phyloP scores from a whole-genome alignment of 2,329 filamentous ascomycete species.

The Magnaporthiopsis rhizophila region DNA sequence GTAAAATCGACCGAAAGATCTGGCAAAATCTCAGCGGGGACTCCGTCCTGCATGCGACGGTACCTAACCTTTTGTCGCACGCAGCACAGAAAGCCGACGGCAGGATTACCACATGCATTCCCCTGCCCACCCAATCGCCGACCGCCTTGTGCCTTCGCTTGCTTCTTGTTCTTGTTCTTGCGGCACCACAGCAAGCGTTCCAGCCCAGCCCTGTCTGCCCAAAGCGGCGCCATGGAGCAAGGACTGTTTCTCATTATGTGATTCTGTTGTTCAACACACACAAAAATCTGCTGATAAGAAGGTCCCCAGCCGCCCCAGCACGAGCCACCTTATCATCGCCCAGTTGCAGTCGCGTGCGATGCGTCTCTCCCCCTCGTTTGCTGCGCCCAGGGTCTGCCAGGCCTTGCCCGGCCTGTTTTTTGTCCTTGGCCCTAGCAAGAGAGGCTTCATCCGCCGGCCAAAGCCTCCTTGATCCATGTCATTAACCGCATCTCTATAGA shows the following conservation, averaged over 20 bases:
- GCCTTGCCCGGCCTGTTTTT: not conserved
- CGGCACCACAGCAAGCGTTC: not conserved
- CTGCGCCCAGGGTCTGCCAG: not conserved
- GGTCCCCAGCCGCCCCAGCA: not conserved
- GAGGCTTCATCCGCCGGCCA: not conserved
- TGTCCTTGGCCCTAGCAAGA: not conserved
- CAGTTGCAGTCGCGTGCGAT: conserved; percentile 3
- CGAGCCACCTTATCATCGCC: conserved; percentile 1
- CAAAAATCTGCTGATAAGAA: not conserved
- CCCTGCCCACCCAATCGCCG: not conserved
- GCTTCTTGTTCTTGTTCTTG: not conserved
- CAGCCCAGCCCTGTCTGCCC: no score
- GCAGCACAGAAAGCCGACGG: not conserved
- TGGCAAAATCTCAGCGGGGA: not conserved
- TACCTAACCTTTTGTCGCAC: not conserved
- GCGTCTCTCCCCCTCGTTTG: not conserved
- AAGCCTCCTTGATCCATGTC: not conserved
- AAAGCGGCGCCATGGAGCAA: not conserved
- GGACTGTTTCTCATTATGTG: conserved; percentile 2
- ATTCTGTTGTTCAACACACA: not conserved
- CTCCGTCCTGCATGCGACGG: not conserved
- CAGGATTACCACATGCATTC: not conserved
- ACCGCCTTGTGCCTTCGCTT: not conserved
- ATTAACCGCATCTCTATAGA: not conserved
- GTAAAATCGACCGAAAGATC: not conserved